These are phyloP conservation scores for Hypoxylon lienhwacheense DNA, from an alignment of 495 filamentous ascomycete species.

Conservation along the genomic window DNA sequence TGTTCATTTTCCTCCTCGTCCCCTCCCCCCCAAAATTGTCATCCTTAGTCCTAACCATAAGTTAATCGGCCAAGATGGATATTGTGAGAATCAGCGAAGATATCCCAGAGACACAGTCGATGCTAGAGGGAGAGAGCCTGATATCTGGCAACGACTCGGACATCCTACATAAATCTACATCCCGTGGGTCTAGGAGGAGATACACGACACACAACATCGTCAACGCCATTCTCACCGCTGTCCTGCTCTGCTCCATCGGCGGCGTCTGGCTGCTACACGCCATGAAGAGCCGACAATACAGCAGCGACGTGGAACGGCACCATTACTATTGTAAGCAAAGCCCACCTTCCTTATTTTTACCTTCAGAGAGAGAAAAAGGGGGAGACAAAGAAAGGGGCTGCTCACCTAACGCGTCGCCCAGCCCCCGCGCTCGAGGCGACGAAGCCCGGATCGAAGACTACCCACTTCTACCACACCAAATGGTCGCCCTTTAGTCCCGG, in stretches of 20 bases:
- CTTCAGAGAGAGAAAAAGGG: too few species aligned
- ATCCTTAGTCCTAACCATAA: too few species aligned
- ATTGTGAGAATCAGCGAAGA: too few species aligned
- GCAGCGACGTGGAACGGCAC: not conserved
- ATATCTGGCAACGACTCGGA: not conserved
- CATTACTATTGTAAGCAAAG: slow-evolving; percentile 10
- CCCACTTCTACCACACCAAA: not conserved
- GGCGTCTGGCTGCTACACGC: not conserved
- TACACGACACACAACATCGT: not conserved
- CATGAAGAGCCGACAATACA: not conserved
- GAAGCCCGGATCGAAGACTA: slow-evolving; percentile 3
- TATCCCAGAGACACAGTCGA: not conserved
- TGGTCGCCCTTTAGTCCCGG: slow-evolving; percentile 6
- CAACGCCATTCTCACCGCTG: not conserved
- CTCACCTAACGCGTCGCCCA: too few species aligned
- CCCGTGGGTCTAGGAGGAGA: not conserved
- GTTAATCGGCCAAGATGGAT: too few species aligned
- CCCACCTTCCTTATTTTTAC: not conserved
- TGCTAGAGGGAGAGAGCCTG: not conserved
- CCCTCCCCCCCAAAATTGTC: too few species aligned
- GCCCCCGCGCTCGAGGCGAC: slow-evolving; percentile 8
- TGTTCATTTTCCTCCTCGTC: too few species aligned
- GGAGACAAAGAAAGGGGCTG: too few species aligned
- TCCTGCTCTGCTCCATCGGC: slow-evolving; percentile 2
- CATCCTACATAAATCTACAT: too few species aligned